These are phyloP conservation scores for Conticribra weissflogii DNA, from an alignment of 108 stramenopile species.

Conservation along the genomic window DNA sequence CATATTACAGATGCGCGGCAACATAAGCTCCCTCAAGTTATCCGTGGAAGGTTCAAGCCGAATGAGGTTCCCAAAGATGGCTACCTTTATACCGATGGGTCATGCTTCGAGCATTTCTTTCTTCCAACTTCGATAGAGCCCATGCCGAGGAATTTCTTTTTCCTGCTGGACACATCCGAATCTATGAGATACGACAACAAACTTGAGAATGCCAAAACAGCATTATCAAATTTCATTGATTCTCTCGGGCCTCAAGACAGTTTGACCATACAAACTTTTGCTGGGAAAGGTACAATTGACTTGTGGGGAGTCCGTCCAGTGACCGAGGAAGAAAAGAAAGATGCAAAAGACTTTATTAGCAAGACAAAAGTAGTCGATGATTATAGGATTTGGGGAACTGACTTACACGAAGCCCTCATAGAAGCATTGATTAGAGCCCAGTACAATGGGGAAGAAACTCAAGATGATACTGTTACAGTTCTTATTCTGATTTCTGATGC, in stretches of 20 bases:
- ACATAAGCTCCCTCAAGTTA: conserved; percentile 8
- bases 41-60: conserved; percentile 4
- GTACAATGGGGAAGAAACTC: conserved; percentile 1
- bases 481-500: conserved; percentile 8
- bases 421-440: conserved; percentile 15
- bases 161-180: conserved; percentile 5
- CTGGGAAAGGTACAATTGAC: conserved; percentile 4
- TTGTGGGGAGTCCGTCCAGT: conserved; percentile 5
- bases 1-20: conserved; percentile 6
- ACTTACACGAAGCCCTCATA: conserved; percentile 11
- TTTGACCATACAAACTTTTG: conserved; percentile 20
- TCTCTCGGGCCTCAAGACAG: background rate
- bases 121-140: conserved; percentile 4
- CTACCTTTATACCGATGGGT: conserved; percentile 2
- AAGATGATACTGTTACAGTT: conserved; percentile 4
- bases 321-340: conserved; percentile 4
- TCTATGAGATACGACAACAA: background rate
- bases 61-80: conserved; percentile 12
- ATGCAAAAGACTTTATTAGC: background rate
- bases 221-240: conserved; percentile 10
- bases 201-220: conserved; percentile 1
- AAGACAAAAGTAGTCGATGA: background rate
- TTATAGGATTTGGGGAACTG: conserved; percentile 2
- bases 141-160: conserved; percentile 17
- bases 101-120: conserved; percentile 23